These are phyloP conservation scores for Phytophthora constricta DNA, from an alignment of 352 stramenopile genomes.

Conservation along the genomic window DNA sequence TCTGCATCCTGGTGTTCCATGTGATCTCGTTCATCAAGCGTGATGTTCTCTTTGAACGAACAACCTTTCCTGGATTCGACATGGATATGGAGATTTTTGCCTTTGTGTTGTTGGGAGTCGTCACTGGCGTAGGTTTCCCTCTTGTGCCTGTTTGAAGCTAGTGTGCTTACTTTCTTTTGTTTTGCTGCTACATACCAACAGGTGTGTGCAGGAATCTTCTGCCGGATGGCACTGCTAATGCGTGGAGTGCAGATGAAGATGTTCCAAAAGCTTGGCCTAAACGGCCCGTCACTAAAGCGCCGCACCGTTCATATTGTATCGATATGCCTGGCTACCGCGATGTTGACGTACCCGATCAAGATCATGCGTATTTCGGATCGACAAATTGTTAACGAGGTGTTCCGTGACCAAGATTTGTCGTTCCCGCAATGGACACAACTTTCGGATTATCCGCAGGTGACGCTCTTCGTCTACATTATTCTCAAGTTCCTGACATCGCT, in stretches of 20 bases:
- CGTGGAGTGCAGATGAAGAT: slow-evolving; percentile 64
- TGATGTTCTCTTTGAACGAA: slow-evolving; percentile 83
- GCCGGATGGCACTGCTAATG: slow-evolving; percentile 57
- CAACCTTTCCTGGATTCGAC: slow-evolving; percentile 79
- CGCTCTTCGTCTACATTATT: slow-evolving; percentile 79
- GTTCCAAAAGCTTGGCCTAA: slow-evolving; percentile 61
- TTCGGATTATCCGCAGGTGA: slow-evolving; percentile 70
- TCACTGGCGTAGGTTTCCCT: slow-evolving; percentile 65
- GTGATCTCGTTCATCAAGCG: slow-evolving; percentile 82
- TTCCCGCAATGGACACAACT: slow-evolving; percentile 73
- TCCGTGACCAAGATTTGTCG: slow-evolving; percentile 71
- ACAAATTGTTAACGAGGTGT: slow-evolving; percentile 82
- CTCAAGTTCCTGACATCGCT: slow-evolving; percentile 85
- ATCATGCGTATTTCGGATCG: slow-evolving; percentile 85
- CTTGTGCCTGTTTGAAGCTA: not conserved
- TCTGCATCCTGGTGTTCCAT: slow-evolving; percentile 84
- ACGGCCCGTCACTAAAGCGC: slow-evolving; percentile 59
- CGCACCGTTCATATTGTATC: slow-evolving; percentile 68
- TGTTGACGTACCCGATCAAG: slow-evolving; percentile 74
- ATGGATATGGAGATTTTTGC: slow-evolving; percentile 86
- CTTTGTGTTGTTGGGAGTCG: slow-evolving; percentile 72
- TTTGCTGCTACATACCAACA: slow-evolving; percentile 21
- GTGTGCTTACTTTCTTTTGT: not conserved
- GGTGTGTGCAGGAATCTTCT: slow-evolving; percentile 77
- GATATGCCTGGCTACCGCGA: slow-evolving; percentile 61